A percentile compares a stretch with the other conserved stretches of the same genome.
phyloP scores from a whole-genome alignment of 768 basidiomycete genomes.

The Cystofilobasidium ferigula region DNA sequence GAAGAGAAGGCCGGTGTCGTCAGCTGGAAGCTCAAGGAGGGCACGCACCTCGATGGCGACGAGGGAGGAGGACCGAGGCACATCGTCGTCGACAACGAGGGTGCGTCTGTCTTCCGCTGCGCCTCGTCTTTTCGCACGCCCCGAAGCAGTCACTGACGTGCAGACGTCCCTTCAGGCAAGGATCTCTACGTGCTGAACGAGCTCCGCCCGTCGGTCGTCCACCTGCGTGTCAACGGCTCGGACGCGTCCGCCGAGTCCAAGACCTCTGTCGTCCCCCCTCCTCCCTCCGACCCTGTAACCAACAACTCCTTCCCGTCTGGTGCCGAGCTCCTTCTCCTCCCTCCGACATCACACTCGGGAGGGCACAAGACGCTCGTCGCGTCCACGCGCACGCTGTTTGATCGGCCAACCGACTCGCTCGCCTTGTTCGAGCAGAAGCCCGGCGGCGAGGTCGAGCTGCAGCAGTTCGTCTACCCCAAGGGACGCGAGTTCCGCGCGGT shows the following conservation, averaged over 20 bases:
- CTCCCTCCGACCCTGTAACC: constrained; percentile 4
- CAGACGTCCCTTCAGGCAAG: constrained; percentile 4
- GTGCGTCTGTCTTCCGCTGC: constrained; percentile 1
- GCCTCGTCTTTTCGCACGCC: neutral
- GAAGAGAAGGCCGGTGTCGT: neutral
- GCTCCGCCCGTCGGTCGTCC: constrained; percentile 18
- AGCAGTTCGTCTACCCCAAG: constrained; percentile 16
- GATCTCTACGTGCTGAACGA: constrained; percentile 25
- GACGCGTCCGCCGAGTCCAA: constrained; percentile 9
- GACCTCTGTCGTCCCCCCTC: constrained; percentile 21
- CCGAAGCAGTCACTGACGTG: neutral
- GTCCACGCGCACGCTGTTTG: constrained; percentile 14
- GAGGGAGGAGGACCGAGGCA: constrained; percentile 26
- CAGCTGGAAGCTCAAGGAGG: constrained; percentile 13
- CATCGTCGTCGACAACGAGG: constrained; percentile 15
- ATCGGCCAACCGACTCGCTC: constrained; percentile 12
- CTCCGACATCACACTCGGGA: neutral
- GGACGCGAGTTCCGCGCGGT: constrained; percentile 25
- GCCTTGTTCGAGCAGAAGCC: constrained; percentile 5
- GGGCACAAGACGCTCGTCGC: constrained; percentile 15
- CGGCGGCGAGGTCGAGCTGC: constrained; percentile 4
- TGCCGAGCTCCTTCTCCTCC: constrained; percentile 19
- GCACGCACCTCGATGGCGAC: constrained; percentile 10
- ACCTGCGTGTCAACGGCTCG: neutral
- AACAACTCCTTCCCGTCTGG: constrained; percentile 1